A percentile compares a stretch with the other conserved stretches of the same genome.
These are phyloP conservation scores for Pseudonitzschia multiseries DNA, from an alignment of 108 stramenopile genomes.

Conservation along the genomic window DNA sequence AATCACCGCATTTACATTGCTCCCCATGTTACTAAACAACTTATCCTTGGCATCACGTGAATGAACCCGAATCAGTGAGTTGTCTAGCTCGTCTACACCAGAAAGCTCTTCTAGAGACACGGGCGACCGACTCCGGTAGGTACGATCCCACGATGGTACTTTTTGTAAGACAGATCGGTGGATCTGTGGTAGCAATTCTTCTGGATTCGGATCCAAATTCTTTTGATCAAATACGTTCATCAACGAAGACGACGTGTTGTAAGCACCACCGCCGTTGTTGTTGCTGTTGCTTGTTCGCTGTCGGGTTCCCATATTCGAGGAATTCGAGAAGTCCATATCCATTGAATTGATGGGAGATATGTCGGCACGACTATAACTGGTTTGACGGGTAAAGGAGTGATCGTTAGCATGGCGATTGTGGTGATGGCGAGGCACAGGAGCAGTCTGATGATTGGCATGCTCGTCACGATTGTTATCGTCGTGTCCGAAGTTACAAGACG, in stretches of 20 bases:
- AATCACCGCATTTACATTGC: not conserved
- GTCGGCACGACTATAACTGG: slow-evolving; percentile 14
- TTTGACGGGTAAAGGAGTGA: slow-evolving; percentile 7
- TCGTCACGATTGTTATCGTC: not conserved
- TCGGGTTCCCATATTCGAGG: not conserved
- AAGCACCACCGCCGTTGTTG: slow-evolving; percentile 36
- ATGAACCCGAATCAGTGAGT: slow-evolving; percentile 30
- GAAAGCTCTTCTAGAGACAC: slow-evolving; percentile 19
- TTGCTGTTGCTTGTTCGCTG: slow-evolving; percentile 18
- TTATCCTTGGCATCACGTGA: slow-evolving; percentile 14
- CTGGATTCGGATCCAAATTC: slow-evolving; percentile 13
- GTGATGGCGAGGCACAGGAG: not conserved
- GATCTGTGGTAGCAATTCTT: slow-evolving; percentile 14
- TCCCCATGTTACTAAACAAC: not conserved
- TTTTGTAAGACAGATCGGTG: slow-evolving; percentile 30
- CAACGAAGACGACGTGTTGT: slow-evolving; percentile 29
- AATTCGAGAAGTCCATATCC: slow-evolving; percentile 32
- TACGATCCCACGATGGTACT: slow-evolving; percentile 39
- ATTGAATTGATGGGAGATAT: slow-evolving; percentile 37
- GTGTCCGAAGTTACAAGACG: not conserved
- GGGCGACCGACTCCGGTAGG: slow-evolving; percentile 29
- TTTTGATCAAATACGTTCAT: slow-evolving; percentile 57
- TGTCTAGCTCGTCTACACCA: slow-evolving; percentile 15
- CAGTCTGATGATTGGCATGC: not conserved
- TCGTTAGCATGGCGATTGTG: slow-evolving; percentile 1